Evolutionary conservation across 2,329 filamentous ascomycete species (phyloP), one percentile per base, ranked within the genome.

Genomic region (Clonostachys chloroleuca): DNA sequence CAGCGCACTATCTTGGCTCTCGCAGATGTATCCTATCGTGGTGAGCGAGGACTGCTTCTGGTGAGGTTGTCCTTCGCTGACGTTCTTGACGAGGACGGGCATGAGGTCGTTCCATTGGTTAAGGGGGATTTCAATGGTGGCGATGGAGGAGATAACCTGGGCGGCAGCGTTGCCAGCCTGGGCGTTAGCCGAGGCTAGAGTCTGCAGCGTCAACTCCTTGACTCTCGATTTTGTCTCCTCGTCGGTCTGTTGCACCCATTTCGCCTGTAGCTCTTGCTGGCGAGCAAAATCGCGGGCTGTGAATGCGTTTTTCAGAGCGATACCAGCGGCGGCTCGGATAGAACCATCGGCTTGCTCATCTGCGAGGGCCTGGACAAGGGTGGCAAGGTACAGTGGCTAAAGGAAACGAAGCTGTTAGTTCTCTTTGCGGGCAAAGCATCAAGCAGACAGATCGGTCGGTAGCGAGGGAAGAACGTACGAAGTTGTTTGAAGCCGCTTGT

Each of bases 281-380:
- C 91, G 87, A 61, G 83, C 75, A 62, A 86, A 86, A 70, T 99
- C 94, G 77, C 94, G 87, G 62, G 92, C 89, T 63, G 89, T 90
- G 75, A 99, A 97, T 61, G 94, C 88, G 79, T 99, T 99, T 76
- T 99, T 99, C 63, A 99, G 78, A 58, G 94, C 92, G 59, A 99
- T 83, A 83, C 92, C 94, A 60, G 94, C 94, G 58, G 94, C 92
- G 58, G 89, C 87, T 78, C 94, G 87, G 65, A 96, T 94, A 64
- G 89, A 82, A 55, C 87, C 81, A 64, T 88, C 79, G 56, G 87
- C 85, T 58, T 82, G 80, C 64, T 97, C 92, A 72, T 96, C 96
- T 65, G 92, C 91, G 62, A 99, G 84, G 72, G 95, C 90, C 72
- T 89, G 87, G 57, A 94, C 92, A 64, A 99, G 87, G 54, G 91